These are phyloP conservation scores for Pythium aphanidermatum DNA, from an alignment of 352 stramenopile genomes.

Conservation along the genomic window DNA sequence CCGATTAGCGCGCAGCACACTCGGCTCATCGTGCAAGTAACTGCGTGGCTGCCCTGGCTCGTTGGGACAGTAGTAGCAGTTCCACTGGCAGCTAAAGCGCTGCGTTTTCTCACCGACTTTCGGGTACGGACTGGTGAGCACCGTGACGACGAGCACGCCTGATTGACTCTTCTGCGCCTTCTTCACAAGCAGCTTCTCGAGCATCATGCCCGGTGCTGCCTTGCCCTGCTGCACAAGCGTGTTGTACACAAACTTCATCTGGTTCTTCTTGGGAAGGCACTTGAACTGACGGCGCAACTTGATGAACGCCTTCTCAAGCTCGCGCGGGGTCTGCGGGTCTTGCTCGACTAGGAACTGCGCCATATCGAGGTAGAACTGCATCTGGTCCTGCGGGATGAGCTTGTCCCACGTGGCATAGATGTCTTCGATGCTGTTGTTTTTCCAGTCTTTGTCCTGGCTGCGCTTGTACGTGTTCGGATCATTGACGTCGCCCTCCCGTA, in stretches of 20 bases:
- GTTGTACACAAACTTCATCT: constrained; percentile 86
- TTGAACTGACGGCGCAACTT: constrained; percentile 83
- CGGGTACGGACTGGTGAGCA: constrained; percentile 90
- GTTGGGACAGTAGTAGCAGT: constrained; percentile 95
- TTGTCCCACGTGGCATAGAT: constrained; percentile 86
- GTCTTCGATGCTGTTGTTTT: constrained; percentile 81
- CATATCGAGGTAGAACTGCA: constrained; percentile 77
- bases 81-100: constrained; percentile 92
- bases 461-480: constrained; percentile 86
- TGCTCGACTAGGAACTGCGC: constrained; percentile 68
- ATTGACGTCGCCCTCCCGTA: constrained; percentile 45
- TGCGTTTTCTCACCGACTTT: constrained; percentile 68
- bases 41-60: constrained; percentile 87
- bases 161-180: constrained; percentile 88
- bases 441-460: constrained; percentile 68
- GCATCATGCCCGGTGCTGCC: constrained; percentile 33
- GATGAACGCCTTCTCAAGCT: constrained; percentile 83
- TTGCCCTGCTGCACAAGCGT: constrained; percentile 62
- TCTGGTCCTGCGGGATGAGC: constrained; percentile 58
- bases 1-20: constrained; percentile 88
- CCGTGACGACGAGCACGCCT: constrained; percentile 89
- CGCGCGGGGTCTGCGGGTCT: constrained; percentile 64
- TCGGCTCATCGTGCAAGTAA: constrained; percentile 92
- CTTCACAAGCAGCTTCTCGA: constrained; percentile 83
- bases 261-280: constrained; percentile 87